These are phyloP conservation scores for Gossypium trilobum DNA, from an alignment of 441 rosid species.

Conservation along the genomic window DNA sequence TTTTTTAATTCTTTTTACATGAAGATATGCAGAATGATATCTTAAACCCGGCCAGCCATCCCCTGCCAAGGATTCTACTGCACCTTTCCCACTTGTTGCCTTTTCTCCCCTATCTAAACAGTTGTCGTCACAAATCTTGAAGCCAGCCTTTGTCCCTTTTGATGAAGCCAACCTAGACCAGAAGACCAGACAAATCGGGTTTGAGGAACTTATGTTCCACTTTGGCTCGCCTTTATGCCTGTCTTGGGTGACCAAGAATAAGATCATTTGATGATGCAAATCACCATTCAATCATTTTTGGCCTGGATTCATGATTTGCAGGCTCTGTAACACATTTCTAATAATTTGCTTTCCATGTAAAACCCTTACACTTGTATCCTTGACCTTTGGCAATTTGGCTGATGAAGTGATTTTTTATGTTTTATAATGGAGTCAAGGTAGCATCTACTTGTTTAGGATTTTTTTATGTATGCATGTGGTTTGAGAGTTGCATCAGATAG, in stretches of 20 bases:
- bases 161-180: slow-evolving; percentile 13
- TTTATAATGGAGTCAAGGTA: slow-evolving; percentile 18
- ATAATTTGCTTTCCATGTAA: slow-evolving; percentile 17
- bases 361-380: slow-evolving; percentile 19
- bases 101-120: slow-evolving; percentile 14
- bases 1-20: not conserved
- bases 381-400: slow-evolving; percentile 15
- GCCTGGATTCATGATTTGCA: slow-evolving; percentile 23
- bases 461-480: not conserved
- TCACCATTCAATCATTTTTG: slow-evolving; percentile 26
- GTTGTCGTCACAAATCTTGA: slow-evolving; percentile 5
- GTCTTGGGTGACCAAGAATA: slow-evolving; percentile 23
- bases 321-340: slow-evolving; percentile 14
- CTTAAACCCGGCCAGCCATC: slow-evolving; percentile 15
- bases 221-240: slow-evolving; percentile 4
- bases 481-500: not conserved
- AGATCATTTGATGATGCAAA: slow-evolving; percentile 28
- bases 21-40: slow-evolving; percentile 18
- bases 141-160: slow-evolving; percentile 9
- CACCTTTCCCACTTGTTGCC: slow-evolving; percentile 28
- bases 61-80: slow-evolving; percentile 18
- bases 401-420: slow-evolving; percentile 8
- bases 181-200: slow-evolving; percentile 5
- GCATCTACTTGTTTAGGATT: slow-evolving; percentile 12
- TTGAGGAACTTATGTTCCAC: slow-evolving; percentile 6